Evolutionary conservation across 306 rosid genomes (phyloP).

Genomic region (Gastrolobium villosum): DNA sequence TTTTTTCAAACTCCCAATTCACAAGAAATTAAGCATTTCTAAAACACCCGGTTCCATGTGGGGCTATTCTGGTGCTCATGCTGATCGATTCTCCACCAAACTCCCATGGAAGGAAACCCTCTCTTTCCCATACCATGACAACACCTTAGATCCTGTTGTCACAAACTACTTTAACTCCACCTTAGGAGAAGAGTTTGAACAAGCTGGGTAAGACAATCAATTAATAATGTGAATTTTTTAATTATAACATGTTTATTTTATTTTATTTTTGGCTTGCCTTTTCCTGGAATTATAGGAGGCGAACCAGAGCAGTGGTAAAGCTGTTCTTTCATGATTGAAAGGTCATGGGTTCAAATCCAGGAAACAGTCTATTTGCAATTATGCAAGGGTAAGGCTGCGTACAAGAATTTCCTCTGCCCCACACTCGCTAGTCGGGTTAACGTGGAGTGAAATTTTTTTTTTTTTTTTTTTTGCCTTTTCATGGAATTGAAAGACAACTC

Average conservation of each 20-base stretch:
- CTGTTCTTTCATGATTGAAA: no score
- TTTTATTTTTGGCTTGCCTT: neutral
- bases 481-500: conserved; percentile 24
- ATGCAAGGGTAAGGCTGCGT: no score
- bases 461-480: neutral
- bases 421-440: no score
- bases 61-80: conserved; percentile 81
- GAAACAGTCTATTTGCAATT: no score
- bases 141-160: conserved; percentile 46
- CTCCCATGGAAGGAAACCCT: conserved; percentile 91
- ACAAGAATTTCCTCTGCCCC: no score
- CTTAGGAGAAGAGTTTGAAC: conserved; percentile 60
- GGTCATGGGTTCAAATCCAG: no score
- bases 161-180: conserved; percentile 59
- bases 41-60: conserved; percentile 48
- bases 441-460: no score
- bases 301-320: no score
- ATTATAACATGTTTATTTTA: neutral
- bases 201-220: conserved; percentile 61
- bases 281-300: conserved; percentile 15
- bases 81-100: conserved; percentile 73
- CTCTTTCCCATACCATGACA: conserved; percentile 61
- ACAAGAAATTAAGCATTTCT: conserved; percentile 46
- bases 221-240: neutral
- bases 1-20: conserved; percentile 68